Conservation (phyloP, 1,284 basidiomycete species). For the Sporisorium graminicola region DNA sequence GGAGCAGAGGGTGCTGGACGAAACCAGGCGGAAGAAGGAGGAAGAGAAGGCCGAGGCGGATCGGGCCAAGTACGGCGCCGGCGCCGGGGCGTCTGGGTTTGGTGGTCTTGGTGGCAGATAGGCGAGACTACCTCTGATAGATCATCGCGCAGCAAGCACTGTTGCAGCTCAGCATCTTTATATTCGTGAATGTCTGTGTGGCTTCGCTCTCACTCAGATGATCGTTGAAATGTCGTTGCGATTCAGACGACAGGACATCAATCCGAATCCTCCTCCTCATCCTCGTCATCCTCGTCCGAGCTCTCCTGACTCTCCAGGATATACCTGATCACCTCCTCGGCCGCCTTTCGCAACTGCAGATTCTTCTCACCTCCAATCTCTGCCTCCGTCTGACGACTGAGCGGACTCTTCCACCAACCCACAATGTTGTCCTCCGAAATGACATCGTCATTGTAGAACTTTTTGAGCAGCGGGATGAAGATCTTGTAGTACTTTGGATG, state of each 20-base stretch:
- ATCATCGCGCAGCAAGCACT: no score
- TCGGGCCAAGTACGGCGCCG: slow-evolving; percentile 24
- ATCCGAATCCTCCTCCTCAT: slow-evolving; percentile 30
- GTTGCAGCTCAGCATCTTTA: neutral
- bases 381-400: slow-evolving; percentile 20
- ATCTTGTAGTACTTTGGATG: slow-evolving; percentile 64
- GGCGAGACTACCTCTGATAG: neutral
- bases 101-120: slow-evolving; percentile 8
- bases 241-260: neutral
- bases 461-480: slow-evolving; percentile 70
- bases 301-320: slow-evolving; percentile 69
- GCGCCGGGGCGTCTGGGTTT: slow-evolving; percentile 9
- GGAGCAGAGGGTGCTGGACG: slow-evolving; percentile 22
- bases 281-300: slow-evolving; percentile 61
- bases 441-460: slow-evolving; percentile 71
- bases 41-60: slow-evolving; percentile 33
- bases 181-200: neutral
- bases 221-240: neutral
- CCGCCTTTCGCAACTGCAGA: slow-evolving; percentile 67
- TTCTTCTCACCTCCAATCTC: slow-evolving; percentile 58
- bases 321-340: slow-evolving; percentile 70
- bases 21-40: slow-evolving; percentile 12
- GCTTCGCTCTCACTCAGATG: neutral
- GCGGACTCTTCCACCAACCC: slow-evolving; percentile 69
- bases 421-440: slow-evolving; percentile 71